These are phyloP conservation scores for Exophiala calicioides DNA, from an alignment of 2,329 filamentous ascomycete species.

Conservation along the genomic window DNA sequence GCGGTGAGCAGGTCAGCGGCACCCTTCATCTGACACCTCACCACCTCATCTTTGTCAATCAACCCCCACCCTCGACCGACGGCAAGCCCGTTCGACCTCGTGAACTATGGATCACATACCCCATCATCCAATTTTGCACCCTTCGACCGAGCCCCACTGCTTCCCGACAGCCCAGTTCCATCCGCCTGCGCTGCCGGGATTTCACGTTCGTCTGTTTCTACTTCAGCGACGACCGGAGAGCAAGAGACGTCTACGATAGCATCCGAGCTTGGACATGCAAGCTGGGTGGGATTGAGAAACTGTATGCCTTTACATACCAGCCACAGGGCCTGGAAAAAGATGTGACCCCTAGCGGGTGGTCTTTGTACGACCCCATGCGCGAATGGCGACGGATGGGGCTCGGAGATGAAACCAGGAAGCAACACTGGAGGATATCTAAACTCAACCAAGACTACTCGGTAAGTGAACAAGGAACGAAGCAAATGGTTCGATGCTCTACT, in stretches of 20 bases:
- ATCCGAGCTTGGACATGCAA: slow-evolving; percentile 80
- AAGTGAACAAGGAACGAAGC: slow-evolving; percentile 26
- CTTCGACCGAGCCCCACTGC: slow-evolving; percentile 71
- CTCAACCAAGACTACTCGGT: slow-evolving; percentile 85
- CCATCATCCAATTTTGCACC: slow-evolving; percentile 80
- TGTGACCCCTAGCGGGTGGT: slow-evolving; percentile 69
- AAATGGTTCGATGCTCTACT: slow-evolving; percentile 31
- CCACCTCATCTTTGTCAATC: slow-evolving; percentile 65
- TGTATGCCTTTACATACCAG: slow-evolving; percentile 87
- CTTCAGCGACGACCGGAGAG: slow-evolving; percentile 70
- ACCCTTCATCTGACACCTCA: slow-evolving; percentile 64
- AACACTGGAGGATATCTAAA: slow-evolving; percentile 83
- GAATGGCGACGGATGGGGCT: slow-evolving; percentile 90
- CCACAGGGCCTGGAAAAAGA: slow-evolving; percentile 70
- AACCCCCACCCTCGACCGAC: slow-evolving; percentile 47
- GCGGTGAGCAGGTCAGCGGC: slow-evolving; percentile 58
- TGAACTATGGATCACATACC: slow-evolving; percentile 92
- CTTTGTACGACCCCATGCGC: slow-evolving; percentile 77
- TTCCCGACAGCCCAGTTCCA: slow-evolving; percentile 72
- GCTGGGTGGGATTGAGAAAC: slow-evolving; percentile 77
- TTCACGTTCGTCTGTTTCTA: slow-evolving; percentile 93
- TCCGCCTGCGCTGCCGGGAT: slow-evolving; percentile 86
- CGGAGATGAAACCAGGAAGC: slow-evolving; percentile 73
- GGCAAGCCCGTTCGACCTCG: slow-evolving; percentile 48
- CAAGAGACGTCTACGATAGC: slow-evolving; percentile 83